Evolutionary conservation across 1,284 basidiomycete species (phyloP).

Genomic region (Coniophora puteana): DNA sequence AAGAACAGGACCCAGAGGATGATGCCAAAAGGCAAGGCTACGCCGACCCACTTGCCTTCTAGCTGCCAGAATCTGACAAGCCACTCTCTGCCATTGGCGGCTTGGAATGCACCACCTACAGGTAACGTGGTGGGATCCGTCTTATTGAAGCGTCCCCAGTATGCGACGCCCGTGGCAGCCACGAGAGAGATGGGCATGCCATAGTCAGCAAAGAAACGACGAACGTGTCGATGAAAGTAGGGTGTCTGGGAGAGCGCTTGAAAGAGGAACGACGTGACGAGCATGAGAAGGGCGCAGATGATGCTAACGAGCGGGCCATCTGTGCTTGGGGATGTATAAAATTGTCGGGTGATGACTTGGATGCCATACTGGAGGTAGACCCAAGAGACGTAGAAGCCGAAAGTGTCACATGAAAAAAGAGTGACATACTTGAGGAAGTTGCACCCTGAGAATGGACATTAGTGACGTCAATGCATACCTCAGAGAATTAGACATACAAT

Average conservation of each 20-base stretch:
- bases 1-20: slow-evolving; percentile 73
- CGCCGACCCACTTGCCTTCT: slow-evolving; percentile 85
- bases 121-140: slow-evolving; percentile 69
- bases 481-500: slow-evolving; percentile 50
- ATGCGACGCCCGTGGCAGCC: slow-evolving; percentile 71
- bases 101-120: slow-evolving; percentile 63
- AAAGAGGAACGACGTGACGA: slow-evolving; percentile 72
- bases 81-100: slow-evolving; percentile 78
- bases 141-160: slow-evolving; percentile 77
- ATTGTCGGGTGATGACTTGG: slow-evolving; percentile 77
- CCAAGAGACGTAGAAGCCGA: slow-evolving; percentile 88
- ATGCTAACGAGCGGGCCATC: slow-evolving; percentile 69
- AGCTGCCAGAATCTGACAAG: slow-evolving; percentile 91
- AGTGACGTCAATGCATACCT: slow-evolving; percentile 2
- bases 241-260: slow-evolving; percentile 58
- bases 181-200: slow-evolving; percentile 86
- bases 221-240: slow-evolving; percentile 69
- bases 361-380: slow-evolving; percentile 90
- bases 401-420: slow-evolving; percentile 90
- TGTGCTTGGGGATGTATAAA: slow-evolving; percentile 34
- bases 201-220: slow-evolving; percentile 80
- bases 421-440: slow-evolving; percentile 86
- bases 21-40: slow-evolving; percentile 73
- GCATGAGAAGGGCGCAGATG: slow-evolving; percentile 76
- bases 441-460: slow-evolving; percentile 51